phyloP scores from a whole-genome alignment of 305 asterid genomes.

The Ilex paraguariensis region DNA sequence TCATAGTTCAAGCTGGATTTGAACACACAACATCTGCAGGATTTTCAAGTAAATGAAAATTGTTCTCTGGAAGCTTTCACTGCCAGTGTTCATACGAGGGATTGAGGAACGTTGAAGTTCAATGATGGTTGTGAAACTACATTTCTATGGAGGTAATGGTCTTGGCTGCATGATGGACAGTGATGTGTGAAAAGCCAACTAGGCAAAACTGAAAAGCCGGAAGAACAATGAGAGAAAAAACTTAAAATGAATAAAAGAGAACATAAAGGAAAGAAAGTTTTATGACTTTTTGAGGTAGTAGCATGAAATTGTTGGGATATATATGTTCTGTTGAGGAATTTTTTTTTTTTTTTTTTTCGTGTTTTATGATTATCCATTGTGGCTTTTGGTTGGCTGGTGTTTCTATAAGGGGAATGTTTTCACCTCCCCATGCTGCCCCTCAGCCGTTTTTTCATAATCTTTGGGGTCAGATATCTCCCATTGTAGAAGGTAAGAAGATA shows the following conservation, averaged over 20 bases:
- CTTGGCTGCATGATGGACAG: conserved; percentile 7
- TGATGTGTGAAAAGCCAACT: conserved; percentile 11
- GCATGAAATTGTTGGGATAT: conserved; percentile 19
- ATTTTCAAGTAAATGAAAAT: conserved; percentile 21
- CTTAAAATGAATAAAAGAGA: conserved; percentile 13
- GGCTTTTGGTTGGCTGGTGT: conserved; percentile 1
- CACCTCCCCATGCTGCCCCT: conserved; percentile 14
- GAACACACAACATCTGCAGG: conserved; percentile 13
- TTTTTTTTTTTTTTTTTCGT: conserved; percentile 5
- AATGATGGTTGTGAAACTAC: not conserved
- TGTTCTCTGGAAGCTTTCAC: not conserved
- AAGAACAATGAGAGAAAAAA: not conserved
- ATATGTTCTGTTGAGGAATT: conserved; percentile 13
- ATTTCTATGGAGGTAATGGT: not conserved
- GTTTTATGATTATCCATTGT: not conserved
- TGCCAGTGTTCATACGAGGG: not conserved
- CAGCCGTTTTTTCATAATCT: conserved; percentile 2
- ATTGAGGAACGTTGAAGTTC: not conserved
- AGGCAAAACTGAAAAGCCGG: conserved; percentile 3
- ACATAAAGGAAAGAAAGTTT: conserved; percentile 6
- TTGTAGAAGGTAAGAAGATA: not conserved
- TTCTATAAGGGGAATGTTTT: conserved; percentile 13
- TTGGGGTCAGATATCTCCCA: conserved; percentile 5
- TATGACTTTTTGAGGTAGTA: conserved; percentile 10
- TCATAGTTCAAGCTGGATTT: conserved; percentile 27